These are phyloP conservation scores for Pseudofabraea citricarpa DNA, from an alignment of 2,329 filamentous ascomycete genomes.

Conservation along the genomic window DNA sequence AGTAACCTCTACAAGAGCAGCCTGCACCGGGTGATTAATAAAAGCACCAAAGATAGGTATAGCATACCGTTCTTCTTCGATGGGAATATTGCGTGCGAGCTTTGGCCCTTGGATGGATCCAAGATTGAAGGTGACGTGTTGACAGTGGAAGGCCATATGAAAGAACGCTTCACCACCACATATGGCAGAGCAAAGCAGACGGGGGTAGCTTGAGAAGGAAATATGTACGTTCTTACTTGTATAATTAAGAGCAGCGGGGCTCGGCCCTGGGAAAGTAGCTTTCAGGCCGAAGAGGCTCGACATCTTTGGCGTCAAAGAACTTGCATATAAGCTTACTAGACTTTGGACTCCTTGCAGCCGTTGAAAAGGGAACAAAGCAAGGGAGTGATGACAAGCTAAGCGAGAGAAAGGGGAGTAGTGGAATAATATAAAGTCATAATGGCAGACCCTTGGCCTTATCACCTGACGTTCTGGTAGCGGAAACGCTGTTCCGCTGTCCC, in stretches of 20 bases:
- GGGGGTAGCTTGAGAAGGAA: background rate
- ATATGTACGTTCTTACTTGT: background rate
- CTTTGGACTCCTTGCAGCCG: too few species aligned
- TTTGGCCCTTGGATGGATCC: constrained; percentile 19
- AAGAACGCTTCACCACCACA: constrained; percentile 19
- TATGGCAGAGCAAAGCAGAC: constrained; percentile 18
- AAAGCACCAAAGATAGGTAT: constrained; percentile 42
- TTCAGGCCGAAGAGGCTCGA: background rate
- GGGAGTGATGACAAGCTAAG: too few species aligned
- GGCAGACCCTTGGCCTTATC: too few species aligned
- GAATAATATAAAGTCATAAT: too few species aligned
- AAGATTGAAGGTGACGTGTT: constrained; percentile 10
- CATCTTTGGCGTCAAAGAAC: background rate
- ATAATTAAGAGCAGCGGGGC: background rate
- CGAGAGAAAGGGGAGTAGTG: too few species aligned
- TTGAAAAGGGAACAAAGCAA: too few species aligned
- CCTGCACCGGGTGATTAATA: constrained; percentile 50
- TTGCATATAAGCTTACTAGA: too few species aligned
- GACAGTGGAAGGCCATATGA: constrained; percentile 24
- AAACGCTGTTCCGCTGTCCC: too few species aligned
- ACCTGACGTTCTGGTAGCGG: too few species aligned
- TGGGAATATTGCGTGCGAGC: constrained; percentile 41
- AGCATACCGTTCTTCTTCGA: constrained; percentile 51
- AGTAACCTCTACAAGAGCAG: constrained; percentile 45
- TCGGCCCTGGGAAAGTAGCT: background rate